Evolutionary conservation across 495 filamentous ascomycete genomes (phyloP).

Genomic region (Jackrogersella multiformis): DNA sequence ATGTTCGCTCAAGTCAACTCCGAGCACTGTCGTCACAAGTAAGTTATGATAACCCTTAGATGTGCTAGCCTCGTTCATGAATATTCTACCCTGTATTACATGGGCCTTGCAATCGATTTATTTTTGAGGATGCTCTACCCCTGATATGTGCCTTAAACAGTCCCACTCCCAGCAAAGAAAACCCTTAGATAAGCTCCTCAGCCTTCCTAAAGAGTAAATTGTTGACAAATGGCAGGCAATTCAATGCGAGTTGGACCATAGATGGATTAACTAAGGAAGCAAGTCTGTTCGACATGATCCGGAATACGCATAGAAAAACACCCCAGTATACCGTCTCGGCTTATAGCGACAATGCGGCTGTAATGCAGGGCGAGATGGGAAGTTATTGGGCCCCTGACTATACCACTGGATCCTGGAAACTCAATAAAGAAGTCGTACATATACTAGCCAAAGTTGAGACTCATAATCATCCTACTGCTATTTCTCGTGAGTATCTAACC

Average conservation of each 20-base stretch:
- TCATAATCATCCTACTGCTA: constrained; percentile 96
- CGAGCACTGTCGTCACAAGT: constrained; percentile 75
- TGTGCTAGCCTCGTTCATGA: neutral
- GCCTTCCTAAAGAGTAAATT: constrained; percentile 45
- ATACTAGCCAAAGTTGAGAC: constrained; percentile 96
- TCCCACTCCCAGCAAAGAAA: neutral
- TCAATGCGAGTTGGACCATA: constrained; percentile 98
- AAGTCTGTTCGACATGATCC: constrained; percentile 93
- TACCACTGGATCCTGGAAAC: constrained; percentile 84
- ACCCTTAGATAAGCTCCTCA: neutral
- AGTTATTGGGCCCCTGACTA: constrained; percentile 87
- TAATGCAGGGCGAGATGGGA: constrained; percentile 78
- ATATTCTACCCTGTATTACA: neutral
- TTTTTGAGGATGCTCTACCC: neutral
- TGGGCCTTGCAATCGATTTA: neutral
- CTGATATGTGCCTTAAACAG: neutral
- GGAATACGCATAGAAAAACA: constrained; percentile 84
- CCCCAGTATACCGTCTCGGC: constrained; percentile 87
- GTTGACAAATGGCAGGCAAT: constrained; percentile 60
- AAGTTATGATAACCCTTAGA: constrained; percentile 20
- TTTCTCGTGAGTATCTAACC: constrained; percentile 65
- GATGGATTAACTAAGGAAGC: constrained; percentile 81
- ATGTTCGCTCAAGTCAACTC: constrained; percentile 99
- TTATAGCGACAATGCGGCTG: constrained; percentile 97
- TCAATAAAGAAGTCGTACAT: constrained; percentile 87